Base-by-base conservation (phyloP, 345 rosid species). In the Gossypium raimondii region DNA sequence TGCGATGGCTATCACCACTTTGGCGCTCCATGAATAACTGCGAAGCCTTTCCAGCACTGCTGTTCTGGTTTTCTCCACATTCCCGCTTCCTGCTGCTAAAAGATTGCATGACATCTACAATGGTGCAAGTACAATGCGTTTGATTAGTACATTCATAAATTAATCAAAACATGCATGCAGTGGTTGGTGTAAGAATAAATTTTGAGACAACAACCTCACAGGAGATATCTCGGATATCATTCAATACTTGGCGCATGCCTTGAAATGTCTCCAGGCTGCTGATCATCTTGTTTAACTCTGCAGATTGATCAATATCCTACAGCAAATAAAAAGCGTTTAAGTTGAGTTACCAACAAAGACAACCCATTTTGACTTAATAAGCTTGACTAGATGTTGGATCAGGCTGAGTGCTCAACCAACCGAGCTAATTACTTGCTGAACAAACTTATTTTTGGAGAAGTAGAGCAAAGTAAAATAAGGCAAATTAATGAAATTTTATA, bases 161-260 rank as follows among this genome's bases (percentile, higher is more conserved):
- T 4, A 34, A 34, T 34, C 41, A 34, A 34, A 34, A 34, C 41
- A 34, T 34, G 41, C 41, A 34, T 34, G 41, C 41, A 5, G 41
- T 34, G 41, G 41, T 34, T 5, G 41, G 41, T 34, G 41, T 34
- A 5, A 34, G 7, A 5, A 5, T 34, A 34, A 34, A 34, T 4
- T 34, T 34, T 34, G 41, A 34, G 47, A n/a, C 22, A 62, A 62
- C 67, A 44, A 66, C 70, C 70, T 66, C 70, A 20, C 70, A 66
- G 29, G 70, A 20, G 53, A 66, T 45, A 12, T 50, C 11, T 11
- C 53, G n/a, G 3, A 66, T 44, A 66, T 66, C 70, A 11, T 13
- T 12, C 70, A 44, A 44, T 6, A 11, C 70, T 45, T 66, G 53
- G 45, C 53, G 34, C 53, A 66, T 66, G 24, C n/a, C 53, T 5